Evolutionary conservation across 2,329 filamentous ascomycete species (phyloP).

Genomic region (Thielaviopsis cerberus): DNA sequence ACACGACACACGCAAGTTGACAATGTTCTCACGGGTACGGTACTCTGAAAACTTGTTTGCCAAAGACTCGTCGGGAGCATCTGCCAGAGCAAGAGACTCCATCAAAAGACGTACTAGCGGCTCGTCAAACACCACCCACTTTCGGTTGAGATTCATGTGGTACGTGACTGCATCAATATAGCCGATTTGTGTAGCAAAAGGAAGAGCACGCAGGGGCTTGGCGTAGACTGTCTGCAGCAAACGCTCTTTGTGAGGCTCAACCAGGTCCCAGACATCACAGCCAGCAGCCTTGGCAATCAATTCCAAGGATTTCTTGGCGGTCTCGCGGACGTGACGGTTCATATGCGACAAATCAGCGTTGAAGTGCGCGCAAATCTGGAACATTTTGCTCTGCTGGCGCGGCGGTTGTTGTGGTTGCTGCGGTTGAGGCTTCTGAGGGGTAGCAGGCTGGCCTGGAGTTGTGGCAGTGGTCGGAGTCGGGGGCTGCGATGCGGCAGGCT

Average conservation of each 20-base stretch:
- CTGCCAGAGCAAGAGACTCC: constrained; percentile 82
- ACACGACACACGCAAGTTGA: constrained; percentile 79
- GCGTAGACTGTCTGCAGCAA: constrained; percentile 84
- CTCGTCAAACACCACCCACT: constrained; percentile 84
- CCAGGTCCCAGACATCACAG: constrained; percentile 68
- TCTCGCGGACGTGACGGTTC: constrained; percentile 84
- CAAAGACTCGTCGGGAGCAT: constrained; percentile 82
- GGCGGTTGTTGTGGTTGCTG: constrained; percentile 38
- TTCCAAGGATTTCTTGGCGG: constrained; percentile 62
- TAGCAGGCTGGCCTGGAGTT: constrained; percentile 20
- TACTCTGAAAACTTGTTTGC: constrained; percentile 88
- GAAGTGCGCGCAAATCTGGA: constrained; percentile 65
- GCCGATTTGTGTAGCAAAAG: constrained; percentile 88
- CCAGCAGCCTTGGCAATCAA: constrained; percentile 62
- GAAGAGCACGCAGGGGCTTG: constrained; percentile 80
- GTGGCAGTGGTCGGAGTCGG: constrained; percentile 14
- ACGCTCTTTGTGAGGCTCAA: constrained; percentile 77
- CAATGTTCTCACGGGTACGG: constrained; percentile 84
- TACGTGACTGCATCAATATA: constrained; percentile 97
- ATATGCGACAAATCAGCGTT: constrained; percentile 83
- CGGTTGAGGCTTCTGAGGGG: constrained; percentile 24
- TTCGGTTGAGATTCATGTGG: constrained; percentile 71
- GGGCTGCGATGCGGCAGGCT: background rate
- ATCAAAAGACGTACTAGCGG: constrained; percentile 75
- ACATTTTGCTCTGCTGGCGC: constrained; percentile 22